Base-by-base conservation (phyloP, 2,329 filamentous ascomycete species). In the Biscogniauxia mediterranea region DNA sequence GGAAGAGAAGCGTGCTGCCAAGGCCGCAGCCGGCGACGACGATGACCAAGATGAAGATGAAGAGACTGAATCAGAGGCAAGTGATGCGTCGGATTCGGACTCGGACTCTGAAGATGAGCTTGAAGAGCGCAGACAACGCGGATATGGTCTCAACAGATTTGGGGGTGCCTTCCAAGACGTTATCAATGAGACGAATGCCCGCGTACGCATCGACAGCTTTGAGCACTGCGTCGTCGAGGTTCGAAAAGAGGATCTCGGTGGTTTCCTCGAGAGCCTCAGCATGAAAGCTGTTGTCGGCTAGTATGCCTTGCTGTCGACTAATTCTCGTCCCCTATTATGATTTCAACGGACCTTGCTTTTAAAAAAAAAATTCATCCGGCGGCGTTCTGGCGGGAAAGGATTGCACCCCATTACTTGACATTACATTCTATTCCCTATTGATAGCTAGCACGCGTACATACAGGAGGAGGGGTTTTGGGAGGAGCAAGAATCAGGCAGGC, bases 201-300 rank as follows among this genome's bases (percentile, higher is more conserved):
- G 93, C 17, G 93, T 98, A 20, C 83, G 93, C 62, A 96, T 97
- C 73, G 95, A 99, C 77, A 96, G 91, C 75, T 99, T 99, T 71
- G 95, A 99, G 77, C 92, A 97, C 75, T 96, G 92, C 71, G 95
- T 98, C 7, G 93, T 98, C 54, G 95, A 99, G 75, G 94, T 99
- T n/a, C 89, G 89, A 77, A 97, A 97, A 80, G 95, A 98, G 73
- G 95, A 98, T 76, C 79, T 99, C 26, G 87, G 88, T 17, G 92
- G 89, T 0, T 99, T 99, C 75, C 80, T 99, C 67, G 95, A 99
- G 79, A 89, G 89, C 59, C 76, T 99, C 73, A 97, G 93, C 77
- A 89, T 93, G 84, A 96, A 96, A 83, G 88, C 88, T 60, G 93
- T 98, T 19, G 89, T 89, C 58, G 85, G 86, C 52, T 89, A 73